phyloP scores from a whole-genome alignment of 495 filamentous ascomycete genomes.

The Penicillium parvum region DNA sequence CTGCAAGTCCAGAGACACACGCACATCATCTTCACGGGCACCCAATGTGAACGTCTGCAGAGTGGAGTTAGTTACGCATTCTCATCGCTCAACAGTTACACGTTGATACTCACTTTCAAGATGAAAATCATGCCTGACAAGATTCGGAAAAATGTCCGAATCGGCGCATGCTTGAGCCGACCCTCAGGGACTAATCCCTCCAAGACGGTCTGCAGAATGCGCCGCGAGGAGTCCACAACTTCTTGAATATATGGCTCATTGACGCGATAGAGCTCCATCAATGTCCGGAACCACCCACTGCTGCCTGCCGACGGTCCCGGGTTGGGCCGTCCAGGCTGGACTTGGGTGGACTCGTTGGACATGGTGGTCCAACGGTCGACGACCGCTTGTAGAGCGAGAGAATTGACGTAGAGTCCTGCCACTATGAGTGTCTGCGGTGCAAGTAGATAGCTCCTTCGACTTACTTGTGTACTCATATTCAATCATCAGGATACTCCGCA shows the following conservation, averaged over 20 bases:
- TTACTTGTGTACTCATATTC: constrained; percentile 83
- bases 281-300: constrained; percentile 44
- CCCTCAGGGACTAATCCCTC: constrained; percentile 76
- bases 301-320: constrained; percentile 29
- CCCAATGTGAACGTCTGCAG: constrained; percentile 84
- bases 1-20: constrained; percentile 73
- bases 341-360: constrained; percentile 50
- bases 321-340: constrained; percentile 37
- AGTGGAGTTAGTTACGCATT: not conserved
- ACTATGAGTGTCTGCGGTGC: too few relatives aligned
- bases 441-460: too few relatives aligned
- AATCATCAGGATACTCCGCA: constrained; percentile 79
- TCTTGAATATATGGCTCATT: constrained; percentile 78
- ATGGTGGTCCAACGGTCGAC: constrained; percentile 85
- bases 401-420: constrained; percentile 80
- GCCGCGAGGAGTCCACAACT: constrained; percentile 82
- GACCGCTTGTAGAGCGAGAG: constrained; percentile 87
- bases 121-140: constrained; percentile 93
- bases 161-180: constrained; percentile 86
- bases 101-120: constrained; percentile 52
- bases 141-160: constrained; percentile 91
- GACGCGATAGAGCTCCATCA: constrained; percentile 52
- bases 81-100: not conserved
- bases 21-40: constrained; percentile 82
- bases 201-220: constrained; percentile 75